Evolutionary conservation across 257 asterid species (phyloP).

Genomic region (Lavandula angustifolia): DNA sequence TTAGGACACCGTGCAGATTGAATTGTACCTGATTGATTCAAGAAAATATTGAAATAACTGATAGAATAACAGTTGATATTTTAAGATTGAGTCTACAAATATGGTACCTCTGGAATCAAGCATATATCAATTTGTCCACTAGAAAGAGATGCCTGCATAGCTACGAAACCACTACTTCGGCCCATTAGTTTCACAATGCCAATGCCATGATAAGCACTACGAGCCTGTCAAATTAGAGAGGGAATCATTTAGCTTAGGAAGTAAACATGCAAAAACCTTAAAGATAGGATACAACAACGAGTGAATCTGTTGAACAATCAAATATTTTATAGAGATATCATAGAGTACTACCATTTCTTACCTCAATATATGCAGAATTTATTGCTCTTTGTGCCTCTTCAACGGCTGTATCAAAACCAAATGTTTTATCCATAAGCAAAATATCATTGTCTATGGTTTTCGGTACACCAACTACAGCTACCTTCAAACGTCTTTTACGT

Average conservation of each 20-base stretch:
- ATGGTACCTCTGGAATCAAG: slow-evolving; percentile 85
- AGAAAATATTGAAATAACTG: slow-evolving; percentile 21
- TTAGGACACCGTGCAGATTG: slow-evolving; percentile 78
- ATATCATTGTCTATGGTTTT: slow-evolving; percentile 98
- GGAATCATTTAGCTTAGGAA: slow-evolving; percentile 11
- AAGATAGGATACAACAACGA: no score
- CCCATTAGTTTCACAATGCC: slow-evolving; percentile 98
- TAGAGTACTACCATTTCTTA: background rate
- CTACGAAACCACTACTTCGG: slow-evolving; percentile 91
- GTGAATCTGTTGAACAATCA: no score
- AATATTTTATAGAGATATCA: no score
- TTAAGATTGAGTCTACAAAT: slow-evolving; percentile 3
- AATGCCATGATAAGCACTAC: slow-evolving; percentile 93
- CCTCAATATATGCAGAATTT: slow-evolving; percentile 90
- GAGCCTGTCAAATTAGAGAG: slow-evolving; percentile 63
- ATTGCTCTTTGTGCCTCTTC: slow-evolving; percentile 99
- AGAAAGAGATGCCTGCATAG: slow-evolving; percentile 98
- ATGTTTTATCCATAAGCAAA: slow-evolving; percentile 91
- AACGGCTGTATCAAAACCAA: slow-evolving; percentile 98
- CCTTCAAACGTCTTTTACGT: slow-evolving; percentile 60
- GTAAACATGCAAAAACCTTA: no score
- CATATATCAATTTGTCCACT: slow-evolving; percentile 98
- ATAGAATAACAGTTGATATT: background rate
- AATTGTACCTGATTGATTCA: slow-evolving; percentile 61
- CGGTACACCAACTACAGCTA: slow-evolving; percentile 95